phyloP scores from a whole-genome alignment of 148 eudicot genomes.

The Rhododendron simsii region DNA sequence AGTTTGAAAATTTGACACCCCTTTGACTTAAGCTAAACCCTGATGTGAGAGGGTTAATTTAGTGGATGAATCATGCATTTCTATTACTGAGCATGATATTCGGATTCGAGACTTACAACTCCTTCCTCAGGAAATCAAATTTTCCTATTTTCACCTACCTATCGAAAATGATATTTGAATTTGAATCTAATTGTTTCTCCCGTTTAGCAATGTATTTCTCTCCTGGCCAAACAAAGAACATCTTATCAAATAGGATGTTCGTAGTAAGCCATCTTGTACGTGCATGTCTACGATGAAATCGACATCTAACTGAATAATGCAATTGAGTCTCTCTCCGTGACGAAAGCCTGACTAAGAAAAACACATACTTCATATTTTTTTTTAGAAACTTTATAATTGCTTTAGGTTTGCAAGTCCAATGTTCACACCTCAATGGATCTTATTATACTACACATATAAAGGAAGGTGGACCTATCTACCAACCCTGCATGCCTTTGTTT shows the following conservation, averaged over 20 bases:
- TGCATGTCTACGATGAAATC: neutral
- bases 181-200: neutral
- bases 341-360: neutral
- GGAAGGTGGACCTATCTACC: conserved; percentile 7
- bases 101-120: neutral
- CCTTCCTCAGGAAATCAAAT: neutral
- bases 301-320: neutral
- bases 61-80: neutral
- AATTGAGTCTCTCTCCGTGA: neutral
- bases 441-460: neutral
- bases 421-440: neutral
- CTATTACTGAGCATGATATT: neutral
- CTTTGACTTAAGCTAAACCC: neutral
- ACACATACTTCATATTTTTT: neutral
- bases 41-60: too few species aligned
- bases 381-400: neutral
- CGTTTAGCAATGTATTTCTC: neutral
- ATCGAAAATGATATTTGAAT: neutral
- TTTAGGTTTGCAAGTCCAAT: neutral
- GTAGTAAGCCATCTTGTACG: neutral
- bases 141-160: neutral
- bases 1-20: neutral
- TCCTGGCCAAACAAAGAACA: neutral
- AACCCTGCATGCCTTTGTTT: neutral
- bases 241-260: neutral